Evolutionary conservation across 106 monocot genomes (phyloP).

Genomic region (Allium cepa): DNA sequence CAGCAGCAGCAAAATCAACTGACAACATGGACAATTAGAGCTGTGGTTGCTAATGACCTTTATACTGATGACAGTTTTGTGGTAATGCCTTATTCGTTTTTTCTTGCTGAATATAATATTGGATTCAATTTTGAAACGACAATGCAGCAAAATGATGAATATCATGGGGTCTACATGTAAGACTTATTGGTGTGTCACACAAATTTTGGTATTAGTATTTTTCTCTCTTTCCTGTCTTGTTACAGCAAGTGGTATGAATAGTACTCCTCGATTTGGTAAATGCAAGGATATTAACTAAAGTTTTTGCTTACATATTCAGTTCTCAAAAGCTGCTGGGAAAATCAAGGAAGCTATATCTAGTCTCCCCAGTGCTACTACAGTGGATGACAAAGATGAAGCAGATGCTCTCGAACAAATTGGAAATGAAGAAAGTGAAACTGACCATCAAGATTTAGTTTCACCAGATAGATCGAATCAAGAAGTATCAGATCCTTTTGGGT

Average conservation of each 20-base stretch:
- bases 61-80: conserved; percentile 97
- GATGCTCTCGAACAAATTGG: conserved; percentile 32
- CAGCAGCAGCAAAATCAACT: conserved; percentile 69
- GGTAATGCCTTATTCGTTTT: conserved; percentile 28
- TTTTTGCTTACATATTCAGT: conserved; percentile 30
- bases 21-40: conserved; percentile 69
- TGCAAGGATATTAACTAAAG: no score
- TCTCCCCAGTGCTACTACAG: conserved; percentile 57
- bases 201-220: no score
- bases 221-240: no score
- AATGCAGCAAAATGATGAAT: no score
- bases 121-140: background rate
- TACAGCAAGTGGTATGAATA: no score
- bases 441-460: conserved; percentile 11
- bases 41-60: conserved; percentile 84
- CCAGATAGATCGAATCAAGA: conserved; percentile 14
- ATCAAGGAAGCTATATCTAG: conserved; percentile 85
- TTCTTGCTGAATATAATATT: background rate
- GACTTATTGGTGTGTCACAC: no score
- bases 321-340: conserved; percentile 85
- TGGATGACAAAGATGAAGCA: conserved; percentile 78
- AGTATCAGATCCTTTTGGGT: conserved; percentile 83
- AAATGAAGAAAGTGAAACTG: conserved; percentile 8
- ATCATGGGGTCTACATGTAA: no score
- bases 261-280: no score